Evolutionary conservation across 768 basidiomycete species (phyloP), one percentile per base, ranked within the genome.

Genomic region (Mycena rosella): DNA sequence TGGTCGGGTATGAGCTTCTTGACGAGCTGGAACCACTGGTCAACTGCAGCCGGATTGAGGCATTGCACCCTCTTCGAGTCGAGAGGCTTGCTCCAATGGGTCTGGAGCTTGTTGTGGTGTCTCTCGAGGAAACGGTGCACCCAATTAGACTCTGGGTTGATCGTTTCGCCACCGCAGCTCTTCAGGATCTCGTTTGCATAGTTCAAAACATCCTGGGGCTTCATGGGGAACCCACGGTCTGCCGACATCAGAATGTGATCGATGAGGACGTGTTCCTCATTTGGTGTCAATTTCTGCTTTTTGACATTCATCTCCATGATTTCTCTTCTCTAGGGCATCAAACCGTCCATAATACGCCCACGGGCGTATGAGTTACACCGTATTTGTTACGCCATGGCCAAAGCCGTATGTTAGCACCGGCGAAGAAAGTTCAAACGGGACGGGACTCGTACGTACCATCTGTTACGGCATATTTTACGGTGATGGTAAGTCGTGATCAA

Each of bases 201-300:
- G 15, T 38, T 30, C 3, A 32, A 47, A 57, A 82, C 73, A 9
- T 72, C 47, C 22, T 24, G 22, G 18, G 55, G 71, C 5, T 61
- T 71, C 59, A 72, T 45, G 17, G 76, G 75, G n/a, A 79, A 70
- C 17, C 75, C 78, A 20, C 72, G 71, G 34, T 80, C 76, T 5
- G 78, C 70, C 9, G 75, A 77, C 42, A 71, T 34, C 1, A 74
- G 14, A 27, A 80, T 74, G 54, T 75, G 76, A 27, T 80, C 68
- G 2, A 78, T 74, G 14, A 83, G 68, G 4, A 75, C 70, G 14
- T 49, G 64, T 70, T 81, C 80, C 54, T 80, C 72, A 3, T 67
- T 47, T 8, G 54, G 26, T n/a, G 73, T 74, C 1, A 81, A 67
- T 60, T 75, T 76, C 62, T 75, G 72, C 61, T 74, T 76, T 17